A percentile compares a stretch with the other conserved stretches of the same genome.
Evolutionary conservation across 2,329 filamentous ascomycete genomes (phyloP).

Genomic region (Zymoseptoria tritici): DNA sequence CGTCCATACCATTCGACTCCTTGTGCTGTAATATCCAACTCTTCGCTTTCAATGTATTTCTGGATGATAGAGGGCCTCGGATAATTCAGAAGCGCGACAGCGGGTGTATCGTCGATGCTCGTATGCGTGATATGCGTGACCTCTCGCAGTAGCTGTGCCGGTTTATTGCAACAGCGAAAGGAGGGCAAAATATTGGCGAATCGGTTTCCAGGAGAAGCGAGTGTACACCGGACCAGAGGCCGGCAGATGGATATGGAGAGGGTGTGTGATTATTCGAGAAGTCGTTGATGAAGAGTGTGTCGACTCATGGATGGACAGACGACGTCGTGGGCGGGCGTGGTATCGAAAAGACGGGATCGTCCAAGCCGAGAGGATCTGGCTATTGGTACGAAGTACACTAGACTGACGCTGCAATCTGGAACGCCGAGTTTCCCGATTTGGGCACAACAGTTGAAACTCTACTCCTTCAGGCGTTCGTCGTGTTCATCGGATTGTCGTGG

Average conservation of each 20-base stretch:
- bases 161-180: neutral
- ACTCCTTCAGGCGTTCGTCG: neutral
- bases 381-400: neutral
- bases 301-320: neutral
- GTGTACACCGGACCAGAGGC: conserved; percentile 26
- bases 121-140: neutral
- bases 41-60: neutral
- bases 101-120: neutral
- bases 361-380: neutral
- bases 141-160: neutral
- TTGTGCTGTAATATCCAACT: neutral
- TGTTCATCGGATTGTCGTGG: neutral
- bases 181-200: neutral
- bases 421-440: neutral
- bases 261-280: neutral
- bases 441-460: neutral
- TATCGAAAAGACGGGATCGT: neutral
- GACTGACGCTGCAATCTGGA: neutral
- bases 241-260: conserved; percentile 12
- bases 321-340: neutral
- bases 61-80: neutral
- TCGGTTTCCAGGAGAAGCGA: conserved; percentile 18
- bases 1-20: conserved; percentile 13
- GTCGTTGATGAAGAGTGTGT: neutral
- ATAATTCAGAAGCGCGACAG: neutral